These are phyloP conservation scores for Megacollybia marginata DNA, from an alignment of 768 basidiomycete genomes.

Conservation along the genomic window DNA sequence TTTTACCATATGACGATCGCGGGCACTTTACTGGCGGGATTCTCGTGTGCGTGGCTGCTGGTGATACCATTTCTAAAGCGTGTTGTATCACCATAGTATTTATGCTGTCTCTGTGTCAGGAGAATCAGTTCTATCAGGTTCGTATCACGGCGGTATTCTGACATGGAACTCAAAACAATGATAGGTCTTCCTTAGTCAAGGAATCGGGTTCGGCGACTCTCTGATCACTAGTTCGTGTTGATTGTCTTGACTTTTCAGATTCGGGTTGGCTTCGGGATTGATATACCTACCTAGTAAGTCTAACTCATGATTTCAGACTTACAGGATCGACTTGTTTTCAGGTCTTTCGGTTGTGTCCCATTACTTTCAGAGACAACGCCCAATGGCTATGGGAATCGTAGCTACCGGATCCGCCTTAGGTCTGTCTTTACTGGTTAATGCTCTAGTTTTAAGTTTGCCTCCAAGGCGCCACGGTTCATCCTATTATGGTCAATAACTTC, in stretches of 20 bases:
- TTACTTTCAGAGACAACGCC: conserved; percentile 33
- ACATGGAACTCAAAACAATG: conserved; percentile 8
- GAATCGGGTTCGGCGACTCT: conserved; percentile 27
- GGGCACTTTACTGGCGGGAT: conserved; percentile 22
- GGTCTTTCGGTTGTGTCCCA: conserved; percentile 34
- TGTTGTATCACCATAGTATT: conserved; percentile 10
- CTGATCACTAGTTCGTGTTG: conserved; percentile 15
- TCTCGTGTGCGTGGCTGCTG: conserved; percentile 9
- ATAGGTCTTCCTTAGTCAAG: conserved; percentile 31
- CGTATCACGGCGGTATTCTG: neutral
- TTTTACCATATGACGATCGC: conserved; percentile 25
- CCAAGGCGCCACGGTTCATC: conserved; percentile 36
- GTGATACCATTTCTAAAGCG: neutral
- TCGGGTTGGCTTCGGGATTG: no score
- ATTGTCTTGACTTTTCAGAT: no score
- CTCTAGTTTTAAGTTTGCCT: conserved; percentile 10
- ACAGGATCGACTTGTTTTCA: conserved; percentile 25
- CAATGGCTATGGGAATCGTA: conserved; percentile 35
- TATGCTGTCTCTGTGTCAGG: conserved; percentile 26
- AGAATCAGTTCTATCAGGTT: conserved; percentile 29
- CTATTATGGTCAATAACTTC: conserved; percentile 37
- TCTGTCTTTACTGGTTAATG: neutral
- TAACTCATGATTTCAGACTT: no score
- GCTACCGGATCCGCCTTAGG: neutral
- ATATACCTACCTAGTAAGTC: no score